phyloP scores from a whole-genome alignment of 2,329 filamentous ascomycete species.

The Zasmidium cellare region DNA sequence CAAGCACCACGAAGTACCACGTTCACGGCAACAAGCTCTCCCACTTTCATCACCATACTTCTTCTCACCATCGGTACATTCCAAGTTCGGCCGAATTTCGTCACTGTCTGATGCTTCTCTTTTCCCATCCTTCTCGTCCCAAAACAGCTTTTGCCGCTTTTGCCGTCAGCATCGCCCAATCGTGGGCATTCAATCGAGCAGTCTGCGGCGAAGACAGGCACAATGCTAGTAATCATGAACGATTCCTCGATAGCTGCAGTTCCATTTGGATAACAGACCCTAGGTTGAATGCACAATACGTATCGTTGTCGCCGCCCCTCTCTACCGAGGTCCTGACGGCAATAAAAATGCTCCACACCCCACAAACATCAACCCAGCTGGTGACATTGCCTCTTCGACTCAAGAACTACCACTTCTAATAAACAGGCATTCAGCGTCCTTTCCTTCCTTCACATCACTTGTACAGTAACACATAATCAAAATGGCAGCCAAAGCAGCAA shows the following conservation, averaged over 20 bases:
- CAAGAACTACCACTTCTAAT: slow-evolving; percentile 1
- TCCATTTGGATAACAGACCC: neutral
- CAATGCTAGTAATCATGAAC: neutral
- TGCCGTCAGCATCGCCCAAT: neutral
- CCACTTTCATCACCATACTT: neutral
- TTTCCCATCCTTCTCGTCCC: neutral
- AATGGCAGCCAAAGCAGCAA: slow-evolving; percentile 27
- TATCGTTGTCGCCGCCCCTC: neutral
- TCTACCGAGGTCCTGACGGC: slow-evolving; percentile 11
- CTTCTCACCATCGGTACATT: neutral
- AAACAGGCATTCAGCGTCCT: slow-evolving; percentile 1
- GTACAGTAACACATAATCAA: slow-evolving; percentile 7
- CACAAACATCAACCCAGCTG: slow-evolving; percentile 7
- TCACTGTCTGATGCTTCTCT: neutral
- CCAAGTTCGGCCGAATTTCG: slow-evolving; percentile 4
- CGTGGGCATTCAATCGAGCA: neutral
- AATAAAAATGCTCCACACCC: slow-evolving; percentile 6
- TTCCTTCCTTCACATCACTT: neutral
- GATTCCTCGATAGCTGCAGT: neutral
- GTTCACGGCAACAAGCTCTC: slow-evolving; percentile 6
- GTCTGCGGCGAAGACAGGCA: neutral
- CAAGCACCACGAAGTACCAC: slow-evolving; percentile 2
- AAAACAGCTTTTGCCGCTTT: slow-evolving; percentile 4
- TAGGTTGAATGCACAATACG: neutral
- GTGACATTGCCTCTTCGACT: slow-evolving; percentile 12